These are phyloP conservation scores for Postia placenta DNA, from an alignment of 768 basidiomycete genomes.

Conservation along the genomic window DNA sequence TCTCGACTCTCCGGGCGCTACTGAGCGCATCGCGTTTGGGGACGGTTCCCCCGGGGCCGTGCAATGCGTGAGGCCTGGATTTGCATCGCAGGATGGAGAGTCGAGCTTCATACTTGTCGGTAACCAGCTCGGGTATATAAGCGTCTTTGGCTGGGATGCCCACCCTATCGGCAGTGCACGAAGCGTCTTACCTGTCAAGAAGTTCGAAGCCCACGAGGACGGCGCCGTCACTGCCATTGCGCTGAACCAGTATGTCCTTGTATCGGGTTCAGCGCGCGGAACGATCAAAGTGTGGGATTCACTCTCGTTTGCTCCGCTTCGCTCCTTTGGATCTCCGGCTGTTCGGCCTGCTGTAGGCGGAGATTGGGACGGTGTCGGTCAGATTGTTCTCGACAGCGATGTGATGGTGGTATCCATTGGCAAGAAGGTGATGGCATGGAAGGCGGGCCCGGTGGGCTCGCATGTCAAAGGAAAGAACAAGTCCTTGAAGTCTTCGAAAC, in stretches of 20 bases:
- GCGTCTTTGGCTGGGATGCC: conserved; percentile 48
- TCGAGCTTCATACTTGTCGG: conserved; percentile 55
- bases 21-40: conserved; percentile 42
- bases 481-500: conserved; percentile 13
- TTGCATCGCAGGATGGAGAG: conserved; percentile 31
- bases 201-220: conserved; percentile 61
- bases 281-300: conserved; percentile 59
- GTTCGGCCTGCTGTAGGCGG: conserved; percentile 22
- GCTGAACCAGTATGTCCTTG: conserved; percentile 53
- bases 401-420: conserved; percentile 56
- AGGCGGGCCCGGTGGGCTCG: conserved; percentile 42
- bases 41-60: conserved; percentile 46
- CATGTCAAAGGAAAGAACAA: conserved; percentile 23
- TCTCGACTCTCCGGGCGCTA: conserved; percentile 14
- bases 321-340: conserved; percentile 44
- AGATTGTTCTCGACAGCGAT: conserved; percentile 52
- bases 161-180: conserved; percentile 5
- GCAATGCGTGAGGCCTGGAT: conserved; percentile 44
- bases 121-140: conserved; percentile 59
- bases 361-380: conserved; percentile 40
- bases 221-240: conserved; percentile 59
- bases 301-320: conserved; percentile 51
- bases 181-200: conserved; percentile 30
- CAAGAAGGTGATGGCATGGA: conserved; percentile 62
- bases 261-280: conserved; percentile 62